Evolutionary conservation across 2,329 filamentous ascomycete species (phyloP).

Genomic region (Aspergillus sp.): DNA sequence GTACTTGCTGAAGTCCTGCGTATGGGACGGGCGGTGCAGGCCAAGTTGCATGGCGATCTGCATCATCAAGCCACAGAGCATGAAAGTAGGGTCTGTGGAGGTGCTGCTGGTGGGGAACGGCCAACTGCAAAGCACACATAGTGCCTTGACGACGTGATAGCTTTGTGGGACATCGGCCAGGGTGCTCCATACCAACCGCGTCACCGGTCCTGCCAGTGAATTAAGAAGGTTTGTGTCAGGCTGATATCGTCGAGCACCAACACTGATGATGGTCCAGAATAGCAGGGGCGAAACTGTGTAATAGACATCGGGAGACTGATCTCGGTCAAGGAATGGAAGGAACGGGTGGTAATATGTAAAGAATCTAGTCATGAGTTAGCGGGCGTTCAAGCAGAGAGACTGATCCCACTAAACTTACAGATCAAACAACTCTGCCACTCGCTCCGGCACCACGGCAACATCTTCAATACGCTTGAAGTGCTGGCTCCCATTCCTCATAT

Average conservation of each 20-base stretch:
- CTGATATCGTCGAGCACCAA: constrained; percentile 61
- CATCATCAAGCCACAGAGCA: constrained; percentile 66
- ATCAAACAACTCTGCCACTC: constrained; percentile 47
- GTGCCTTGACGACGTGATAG: constrained; percentile 64
- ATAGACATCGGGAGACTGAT: constrained; percentile 57
- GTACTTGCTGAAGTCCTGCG: constrained; percentile 56
- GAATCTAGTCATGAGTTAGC: constrained; percentile 51
- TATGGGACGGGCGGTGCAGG: constrained; percentile 63
- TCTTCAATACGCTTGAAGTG: constrained; percentile 55
- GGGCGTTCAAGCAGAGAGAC: background rate
- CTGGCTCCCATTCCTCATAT: constrained; percentile 50
- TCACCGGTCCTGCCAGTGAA: constrained; percentile 53
- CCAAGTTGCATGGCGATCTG: constrained; percentile 68
- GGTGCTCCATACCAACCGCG: constrained; percentile 61
- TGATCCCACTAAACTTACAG: constrained; percentile 30
- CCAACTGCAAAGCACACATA: constrained; percentile 65
- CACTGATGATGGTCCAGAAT: constrained; percentile 67
- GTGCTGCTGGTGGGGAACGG: constrained; percentile 64
- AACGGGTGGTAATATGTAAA: constrained; percentile 66
- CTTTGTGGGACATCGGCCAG: constrained; percentile 61
- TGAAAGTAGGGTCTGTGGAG: constrained; percentile 64
- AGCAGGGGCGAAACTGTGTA: constrained; percentile 60
- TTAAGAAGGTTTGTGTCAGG: constrained; percentile 55
- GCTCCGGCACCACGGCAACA: constrained; percentile 45
- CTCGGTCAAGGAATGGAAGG: constrained; percentile 61